Base-by-base conservation (phyloP, 805 yeast species). In the Lachancea meyersii region DNA sequence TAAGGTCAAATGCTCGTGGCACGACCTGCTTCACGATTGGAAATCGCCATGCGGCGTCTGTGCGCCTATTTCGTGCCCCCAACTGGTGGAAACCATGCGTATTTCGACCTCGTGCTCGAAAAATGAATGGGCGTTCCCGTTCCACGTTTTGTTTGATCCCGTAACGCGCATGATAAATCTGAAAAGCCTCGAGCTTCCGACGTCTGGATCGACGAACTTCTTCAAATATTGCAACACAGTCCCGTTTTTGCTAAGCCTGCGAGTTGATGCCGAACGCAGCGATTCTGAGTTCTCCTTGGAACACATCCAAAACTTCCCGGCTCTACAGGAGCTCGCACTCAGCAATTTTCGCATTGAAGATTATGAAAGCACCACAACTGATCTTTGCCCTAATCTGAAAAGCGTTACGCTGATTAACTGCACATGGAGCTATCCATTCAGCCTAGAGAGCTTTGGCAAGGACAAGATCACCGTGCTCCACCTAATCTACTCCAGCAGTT, bases 371-470 rank as follows among this genome's bases (percentile, higher is more conserved):
- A 55, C 56, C 2, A 62, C 61, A 20, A 52, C 49, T 6, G 52
- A 47, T 1, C 40, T 51, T 9, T 47, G 54, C 1, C 51, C 55
- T 4, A 30, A 48, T 1, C 51, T 70, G 22, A 49, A 50, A 4
- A 49, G 48, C 2, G 48, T 75, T 20, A 48, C 53, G 3, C 49
- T 77, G 4, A 48, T 54, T 11, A 65, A 76, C 47, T 77, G 82
- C 55, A 68, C 72, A 1, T 77, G 82, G 81, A 73, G 72, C 45
- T 77, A 74, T 47, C 82, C 82, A 1, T 76, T 76, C 50, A 63
- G 68, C 16, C 53, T 75, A 34, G 56, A 54, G 20, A 51, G 50
- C 24, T 61, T 62, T 41, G 63, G 62, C 5, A 48, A 48, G 18
- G 45, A 48, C 14, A 48, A 48, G 17, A 51, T 63, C 36, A 51